Evolutionary conservation across 805 yeast species (phyloP), one percentile per base, ranked within the genome.

Genomic region (Teunomyces aglyptinius): DNA sequence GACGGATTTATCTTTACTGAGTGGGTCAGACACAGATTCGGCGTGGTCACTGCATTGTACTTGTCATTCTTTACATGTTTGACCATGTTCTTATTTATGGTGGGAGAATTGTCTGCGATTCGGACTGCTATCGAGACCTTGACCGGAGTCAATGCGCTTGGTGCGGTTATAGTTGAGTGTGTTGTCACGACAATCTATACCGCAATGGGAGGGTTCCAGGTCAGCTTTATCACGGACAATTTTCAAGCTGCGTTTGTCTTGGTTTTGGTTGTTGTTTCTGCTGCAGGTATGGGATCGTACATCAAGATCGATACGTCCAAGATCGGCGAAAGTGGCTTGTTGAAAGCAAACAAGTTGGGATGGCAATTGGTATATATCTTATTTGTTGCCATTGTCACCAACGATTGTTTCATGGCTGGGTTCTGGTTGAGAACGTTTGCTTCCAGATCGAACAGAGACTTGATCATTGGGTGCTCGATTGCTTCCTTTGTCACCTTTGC

Each of bases 371-470:
- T 91, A 28, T 91, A 89, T 62, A 90, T 91, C 52, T 72, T 91
- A 53, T 78, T 85, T 6, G 85, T 91, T 27, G 97, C 97, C 22
- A 86, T 91, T 59, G 78, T 89, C 47, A 87, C 97, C 28, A 91
- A 91, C 59, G 96, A 89, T 61, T 81, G 91, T 61, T 91, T 91
- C 67, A 70, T 91, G 76, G 80, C 96, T 27, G 96, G 96, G 0
- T 90, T 91, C 64, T 91, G 98, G 98, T 70, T 91, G 50, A 76
- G 98, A 59, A 88, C 98, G 0, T 91, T 91, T 71, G 96, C 98
- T 5, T 84, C 96, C 5, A 81, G 80, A 52, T 71, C 89, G 6
- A 81, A 90, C 65, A 79, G 73, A 53, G 96, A 90, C 59, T 75
- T 91, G 56, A 64, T 78, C 64, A 78, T 88, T 53, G 95, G 94